Conservation (phyloP, 2,329 filamentous ascomycete genomes). For the Pestalotiopsis fici region DNA sequence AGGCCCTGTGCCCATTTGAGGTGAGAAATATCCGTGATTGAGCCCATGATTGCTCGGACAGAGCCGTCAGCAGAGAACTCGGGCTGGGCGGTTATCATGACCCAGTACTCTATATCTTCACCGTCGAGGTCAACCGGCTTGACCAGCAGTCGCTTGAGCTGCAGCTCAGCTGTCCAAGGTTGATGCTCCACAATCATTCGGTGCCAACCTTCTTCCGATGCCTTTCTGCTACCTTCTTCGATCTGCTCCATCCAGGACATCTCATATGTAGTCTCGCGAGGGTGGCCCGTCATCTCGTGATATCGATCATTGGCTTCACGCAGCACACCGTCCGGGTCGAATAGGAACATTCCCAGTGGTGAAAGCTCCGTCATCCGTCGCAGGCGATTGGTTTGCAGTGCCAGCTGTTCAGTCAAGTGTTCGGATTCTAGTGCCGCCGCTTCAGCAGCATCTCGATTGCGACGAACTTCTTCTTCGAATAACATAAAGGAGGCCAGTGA, state of each 20-base stretch:
- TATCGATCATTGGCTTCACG: constrained; percentile 46
- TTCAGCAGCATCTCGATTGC: constrained; percentile 39
- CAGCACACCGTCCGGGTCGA: constrained; percentile 39
- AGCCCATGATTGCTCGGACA: constrained; percentile 38
- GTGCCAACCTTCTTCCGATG: constrained; percentile 38
- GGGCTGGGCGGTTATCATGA: constrained; percentile 36
- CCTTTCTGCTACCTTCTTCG: constrained; percentile 30
- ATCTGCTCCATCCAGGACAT: constrained; percentile 44
- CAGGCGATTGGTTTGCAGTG: constrained; percentile 35
- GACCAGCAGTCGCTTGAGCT: constrained; percentile 34
- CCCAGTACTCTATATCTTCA: constrained; percentile 44
- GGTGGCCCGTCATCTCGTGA: constrained; percentile 47
- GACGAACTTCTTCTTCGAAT: constrained; percentile 64
- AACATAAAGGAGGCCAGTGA: constrained; percentile 65
- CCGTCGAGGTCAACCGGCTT: constrained; percentile 33
- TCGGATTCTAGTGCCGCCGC: constrained; percentile 34
- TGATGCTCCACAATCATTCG: constrained; percentile 32
- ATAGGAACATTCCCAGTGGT: constrained; percentile 38
- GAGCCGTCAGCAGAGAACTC: constrained; percentile 33
- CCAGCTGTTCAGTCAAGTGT: constrained; percentile 32
- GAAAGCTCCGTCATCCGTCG: constrained; percentile 38
- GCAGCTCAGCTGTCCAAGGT: constrained; percentile 41
- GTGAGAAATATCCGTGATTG: constrained; percentile 44
- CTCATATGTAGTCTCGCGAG: constrained; percentile 34
- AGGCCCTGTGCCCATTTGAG: constrained; percentile 42